phyloP scores from a whole-genome alignment of 306 rosid genomes.

The Glycine soja region DNA sequence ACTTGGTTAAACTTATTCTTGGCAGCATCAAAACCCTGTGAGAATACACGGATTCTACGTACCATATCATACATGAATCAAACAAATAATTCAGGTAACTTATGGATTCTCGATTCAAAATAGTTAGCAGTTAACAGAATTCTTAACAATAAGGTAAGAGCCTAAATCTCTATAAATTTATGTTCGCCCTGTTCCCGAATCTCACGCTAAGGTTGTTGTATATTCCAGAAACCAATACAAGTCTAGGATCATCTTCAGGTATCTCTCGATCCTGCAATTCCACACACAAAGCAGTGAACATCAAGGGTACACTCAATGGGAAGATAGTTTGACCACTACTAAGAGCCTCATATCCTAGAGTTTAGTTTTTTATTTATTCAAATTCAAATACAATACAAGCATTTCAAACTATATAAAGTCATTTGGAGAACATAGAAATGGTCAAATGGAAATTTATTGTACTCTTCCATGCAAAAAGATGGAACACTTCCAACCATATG shows the following conservation, averaged over 20 bases:
- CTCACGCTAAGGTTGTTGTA: slow-evolving; percentile 54
- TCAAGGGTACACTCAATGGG: slow-evolving; percentile 13
- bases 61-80: slow-evolving; percentile 36
- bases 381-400: neutral
- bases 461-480: neutral
- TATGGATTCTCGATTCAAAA: slow-evolving; percentile 15
- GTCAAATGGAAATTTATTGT: neutral
- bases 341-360: neutral
- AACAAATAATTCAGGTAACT: slow-evolving; percentile 32
- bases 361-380: too few species aligned
- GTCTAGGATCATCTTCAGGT: slow-evolving; percentile 88
- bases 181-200: slow-evolving; percentile 43
- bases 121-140: slow-evolving; percentile 26
- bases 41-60: neutral
- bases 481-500: neutral
- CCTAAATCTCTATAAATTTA: slow-evolving; percentile 19
- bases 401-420: slow-evolving; percentile 28
- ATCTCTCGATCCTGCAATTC: slow-evolving; percentile 73
- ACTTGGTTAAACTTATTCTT: slow-evolving; percentile 20
- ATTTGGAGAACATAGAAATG: neutral
- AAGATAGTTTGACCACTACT: slow-evolving; percentile 10
- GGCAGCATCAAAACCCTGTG: slow-evolving; percentile 26
- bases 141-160: slow-evolving; percentile 28
- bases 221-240: slow-evolving; percentile 57
- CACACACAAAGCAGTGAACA: slow-evolving; percentile 8